Percentiles rank a stretch among this genome's conserved stretches.
Conservation (phyloP, 1,284 basidiomycete species). For the Boletus chippewaensis region DNA sequence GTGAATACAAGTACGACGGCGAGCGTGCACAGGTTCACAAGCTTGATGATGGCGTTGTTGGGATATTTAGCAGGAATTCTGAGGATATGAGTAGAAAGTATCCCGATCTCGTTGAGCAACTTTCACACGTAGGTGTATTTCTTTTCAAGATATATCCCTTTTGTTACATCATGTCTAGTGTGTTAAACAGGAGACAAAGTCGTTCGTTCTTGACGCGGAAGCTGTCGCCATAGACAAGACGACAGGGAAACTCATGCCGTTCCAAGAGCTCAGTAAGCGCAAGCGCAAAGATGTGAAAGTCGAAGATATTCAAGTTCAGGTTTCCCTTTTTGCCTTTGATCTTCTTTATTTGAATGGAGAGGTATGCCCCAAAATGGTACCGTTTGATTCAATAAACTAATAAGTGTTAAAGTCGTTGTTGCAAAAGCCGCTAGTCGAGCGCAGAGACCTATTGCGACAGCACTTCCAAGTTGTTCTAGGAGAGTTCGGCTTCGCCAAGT, state of each 20-base stretch:
- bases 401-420: slow-evolving; percentile 49
- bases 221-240: slow-evolving; percentile 92
- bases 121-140: slow-evolving; percentile 62
- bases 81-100: slow-evolving; percentile 99
- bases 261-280: slow-evolving; percentile 93
- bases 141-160: background rate
- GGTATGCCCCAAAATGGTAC: slow-evolving; percentile 40
- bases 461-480: slow-evolving; percentile 81
- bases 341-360: slow-evolving; percentile 91
- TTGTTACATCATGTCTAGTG: slow-evolving; percentile 46
- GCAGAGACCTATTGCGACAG: slow-evolving; percentile 69
- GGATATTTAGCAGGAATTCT: slow-evolving; percentile 94
- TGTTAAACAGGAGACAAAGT: slow-evolving; percentile 73
- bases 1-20: slow-evolving; percentile 99
- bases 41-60: slow-evolving; percentile 72
- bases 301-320: slow-evolving; percentile 92
- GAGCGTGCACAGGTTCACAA: slow-evolving; percentile 91
- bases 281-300: slow-evolving; percentile 98
- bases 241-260: slow-evolving; percentile 83
- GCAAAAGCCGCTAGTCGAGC: slow-evolving; percentile 61
- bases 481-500: slow-evolving; percentile 92
- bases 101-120: slow-evolving; percentile 91
- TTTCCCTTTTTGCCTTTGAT: slow-evolving; percentile 95
- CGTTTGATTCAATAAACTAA: slow-evolving; percentile 1
- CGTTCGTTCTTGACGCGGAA: slow-evolving; percentile 94